Evolutionary conservation across 208 protist genomes (phyloP).

Genomic region (Acanthamoeba sp.): DNA sequence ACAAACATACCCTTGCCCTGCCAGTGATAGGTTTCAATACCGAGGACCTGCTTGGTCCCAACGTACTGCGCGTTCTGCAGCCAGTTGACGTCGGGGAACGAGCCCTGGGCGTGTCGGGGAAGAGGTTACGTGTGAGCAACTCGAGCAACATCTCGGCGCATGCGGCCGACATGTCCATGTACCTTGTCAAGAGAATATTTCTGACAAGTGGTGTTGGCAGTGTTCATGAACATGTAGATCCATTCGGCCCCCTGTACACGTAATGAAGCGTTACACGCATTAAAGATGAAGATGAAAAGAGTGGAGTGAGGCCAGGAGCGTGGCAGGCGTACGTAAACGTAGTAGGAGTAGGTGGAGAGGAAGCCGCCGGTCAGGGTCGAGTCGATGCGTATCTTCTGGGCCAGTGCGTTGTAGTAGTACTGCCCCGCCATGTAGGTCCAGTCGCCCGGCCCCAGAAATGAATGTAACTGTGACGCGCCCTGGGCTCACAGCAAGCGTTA

Average conservation of each 20-base stretch:
- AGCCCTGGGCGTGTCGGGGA: background rate
- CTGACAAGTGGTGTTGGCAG: background rate
- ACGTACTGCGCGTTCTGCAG: constrained; percentile 21
- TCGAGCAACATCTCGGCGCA: no score
- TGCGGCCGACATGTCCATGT: no score
- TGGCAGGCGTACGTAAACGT: background rate
- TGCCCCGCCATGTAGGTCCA: constrained; percentile 16
- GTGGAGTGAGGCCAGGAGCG: background rate
- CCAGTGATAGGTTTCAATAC: constrained; percentile 7
- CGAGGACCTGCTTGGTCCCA: background rate
- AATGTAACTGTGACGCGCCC: background rate
- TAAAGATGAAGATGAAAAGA: background rate
- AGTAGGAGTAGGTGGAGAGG: constrained; percentile 36
- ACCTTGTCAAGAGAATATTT: constrained; percentile 9
- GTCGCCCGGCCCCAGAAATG: background rate
- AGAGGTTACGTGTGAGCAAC: background rate
- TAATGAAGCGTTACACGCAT: no score
- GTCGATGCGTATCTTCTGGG: constrained; percentile 38
- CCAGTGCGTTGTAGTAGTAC: constrained; percentile 47
- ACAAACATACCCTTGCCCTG: constrained; percentile 35
- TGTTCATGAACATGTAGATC: constrained; percentile 19
- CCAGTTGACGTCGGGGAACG: constrained; percentile 26
- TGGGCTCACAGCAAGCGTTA: background rate
- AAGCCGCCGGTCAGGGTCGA: constrained; percentile 18
- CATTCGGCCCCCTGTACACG: constrained; percentile 10